These are phyloP conservation scores for Phylloporus sp. DNA, from an alignment of 768 basidiomycete genomes.

Conservation along the genomic window DNA sequence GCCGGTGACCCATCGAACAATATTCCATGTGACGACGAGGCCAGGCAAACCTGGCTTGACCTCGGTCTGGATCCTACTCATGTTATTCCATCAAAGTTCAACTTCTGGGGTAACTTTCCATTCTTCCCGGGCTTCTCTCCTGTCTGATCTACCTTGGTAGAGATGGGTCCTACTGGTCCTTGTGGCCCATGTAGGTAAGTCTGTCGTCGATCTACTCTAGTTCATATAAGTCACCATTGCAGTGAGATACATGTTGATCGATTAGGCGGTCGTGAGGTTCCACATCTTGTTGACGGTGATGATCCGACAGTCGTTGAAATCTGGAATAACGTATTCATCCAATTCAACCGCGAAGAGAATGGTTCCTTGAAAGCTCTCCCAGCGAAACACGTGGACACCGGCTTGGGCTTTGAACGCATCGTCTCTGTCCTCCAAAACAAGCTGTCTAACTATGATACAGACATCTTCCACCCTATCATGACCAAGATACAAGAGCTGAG, in stretches of 20 bases:
- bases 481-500: constrained; percentile 82
- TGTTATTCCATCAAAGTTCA: constrained; percentile 93
- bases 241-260: constrained; percentile 97
- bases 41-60: constrained; percentile 82
- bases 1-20: constrained; percentile 87
- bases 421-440: constrained; percentile 92
- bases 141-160: constrained; percentile 39
- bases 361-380: constrained; percentile 78
- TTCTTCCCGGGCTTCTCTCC: background rate
- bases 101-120: constrained; percentile 88
- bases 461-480: constrained; percentile 90
- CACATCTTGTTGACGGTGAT: constrained; percentile 90
- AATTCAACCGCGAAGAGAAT: constrained; percentile 93
- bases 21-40: constrained; percentile 85
- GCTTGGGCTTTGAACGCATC: constrained; percentile 98
- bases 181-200: constrained; percentile 91
- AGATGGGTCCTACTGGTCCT: constrained; percentile 98
- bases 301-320: constrained; percentile 97
- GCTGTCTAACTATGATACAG: constrained; percentile 96
- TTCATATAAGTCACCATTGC: constrained; percentile 6
- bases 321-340: constrained; percentile 99
- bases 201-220: background rate
- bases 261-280: constrained; percentile 95
- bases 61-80: constrained; percentile 87
- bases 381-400: constrained; percentile 95